Evolutionary conservation across 176 grass and related monocot genomes (phyloP).

Genomic region (Triticum dicoccoides): DNA sequence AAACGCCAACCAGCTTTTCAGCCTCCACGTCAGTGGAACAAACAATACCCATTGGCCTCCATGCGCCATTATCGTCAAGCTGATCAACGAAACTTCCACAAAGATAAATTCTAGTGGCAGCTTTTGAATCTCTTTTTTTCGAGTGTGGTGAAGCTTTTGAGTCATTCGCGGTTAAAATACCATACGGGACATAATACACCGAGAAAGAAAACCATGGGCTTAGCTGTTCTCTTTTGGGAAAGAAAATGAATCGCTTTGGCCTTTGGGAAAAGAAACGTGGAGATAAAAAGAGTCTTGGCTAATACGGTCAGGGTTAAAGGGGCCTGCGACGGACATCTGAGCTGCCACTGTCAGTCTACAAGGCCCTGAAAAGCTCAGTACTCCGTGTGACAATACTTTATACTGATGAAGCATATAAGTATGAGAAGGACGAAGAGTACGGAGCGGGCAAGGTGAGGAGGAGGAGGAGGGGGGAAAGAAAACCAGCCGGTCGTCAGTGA

Average conservation of each 20-base stretch:
- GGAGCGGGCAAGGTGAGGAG: background rate
- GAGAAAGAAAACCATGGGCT: background rate
- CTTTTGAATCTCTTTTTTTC: background rate
- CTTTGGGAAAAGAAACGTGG: background rate
- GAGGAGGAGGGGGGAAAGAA: background rate
- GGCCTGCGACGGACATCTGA: background rate
- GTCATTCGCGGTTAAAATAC: background rate
- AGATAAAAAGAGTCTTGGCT: background rate
- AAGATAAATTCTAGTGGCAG: background rate
- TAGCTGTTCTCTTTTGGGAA: constrained; percentile 4
- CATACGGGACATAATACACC: background rate
- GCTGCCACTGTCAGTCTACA: background rate
- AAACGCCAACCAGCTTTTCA: background rate
- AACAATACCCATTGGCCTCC: background rate
- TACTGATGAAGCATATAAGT: background rate
- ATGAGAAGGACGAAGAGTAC: background rate
- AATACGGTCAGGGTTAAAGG: background rate
- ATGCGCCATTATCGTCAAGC: background rate
- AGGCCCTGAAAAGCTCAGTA: background rate
- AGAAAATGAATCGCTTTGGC: background rate
- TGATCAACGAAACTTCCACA: background rate
- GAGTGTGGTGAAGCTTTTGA: background rate
- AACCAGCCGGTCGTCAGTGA: background rate
- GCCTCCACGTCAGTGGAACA: background rate
- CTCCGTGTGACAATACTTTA: background rate